Evolutionary conservation across 2,329 filamentous ascomycete species (phyloP), one percentile per base, ranked within the genome.

Genomic region (Fusarium mexicanum): DNA sequence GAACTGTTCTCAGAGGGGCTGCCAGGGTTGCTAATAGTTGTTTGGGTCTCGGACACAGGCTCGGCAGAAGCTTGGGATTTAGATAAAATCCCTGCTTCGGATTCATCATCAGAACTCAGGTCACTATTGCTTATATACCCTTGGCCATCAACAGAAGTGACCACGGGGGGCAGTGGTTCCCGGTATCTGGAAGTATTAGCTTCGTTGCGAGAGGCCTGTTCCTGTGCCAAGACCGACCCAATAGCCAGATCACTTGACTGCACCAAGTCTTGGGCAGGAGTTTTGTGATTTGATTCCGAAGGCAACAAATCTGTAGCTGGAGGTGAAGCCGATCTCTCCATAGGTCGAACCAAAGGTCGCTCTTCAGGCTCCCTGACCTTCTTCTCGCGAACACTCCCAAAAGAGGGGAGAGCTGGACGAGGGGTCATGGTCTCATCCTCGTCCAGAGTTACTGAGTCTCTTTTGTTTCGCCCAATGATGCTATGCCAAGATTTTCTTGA

Each of bases 381-480:
- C 80, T 89, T 90, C 35, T 91, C 90, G 29, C 92, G 87, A 29
- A 95, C 86, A 77, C 93, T 95, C 24, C 93, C 93, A 80, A 95
- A 95, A 3, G 88, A 91, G 4, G 93, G 93, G 43, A 95, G 83
- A 4, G 90, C 91, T 12, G 93, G 92, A 38, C 92, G 86, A n/a
- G 93, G 93, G 74, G 90, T 90, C 91, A 94, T 94, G 20, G 90
- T 84, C 68, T 91, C 88, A 47, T 93, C 90, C 37, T 93, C 90
- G n/a, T 91, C 87, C 5, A 86, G 73, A 17, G 82, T 68, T 22
- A 83, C 60, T 0, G 77, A 77, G 9, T 89, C 88, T 75, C 88
- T 88, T 76, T 87, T 87, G 17, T 75, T 72, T 48, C 82, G 84
- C 8, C 84, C 85, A 29, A 89, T 83, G 61, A 83, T 85, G 74